Conservation (phyloP, 345 rosid species). For the Eucalyptus camaldulensis region DNA sequence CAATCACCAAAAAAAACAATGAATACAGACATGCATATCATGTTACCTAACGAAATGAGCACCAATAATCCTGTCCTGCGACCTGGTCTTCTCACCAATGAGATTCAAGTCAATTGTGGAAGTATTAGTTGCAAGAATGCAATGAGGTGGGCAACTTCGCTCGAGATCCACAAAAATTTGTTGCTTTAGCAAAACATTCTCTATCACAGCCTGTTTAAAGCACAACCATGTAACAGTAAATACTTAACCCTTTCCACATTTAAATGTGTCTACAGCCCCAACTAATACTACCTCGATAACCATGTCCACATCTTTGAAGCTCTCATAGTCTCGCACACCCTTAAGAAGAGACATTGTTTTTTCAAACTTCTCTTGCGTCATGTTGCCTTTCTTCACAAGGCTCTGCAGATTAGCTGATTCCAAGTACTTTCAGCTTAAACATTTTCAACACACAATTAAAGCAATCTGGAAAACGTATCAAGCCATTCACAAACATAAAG, state of each 20-base stretch:
- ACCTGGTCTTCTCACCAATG: constrained; percentile 71
- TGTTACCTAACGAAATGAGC: constrained; percentile 95
- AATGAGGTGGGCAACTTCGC: constrained; percentile 75
- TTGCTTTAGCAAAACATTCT: constrained; percentile 83
- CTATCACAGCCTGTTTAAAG: constrained; percentile 82
- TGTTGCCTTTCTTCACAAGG: constrained; percentile 75
- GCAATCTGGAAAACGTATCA: background rate
- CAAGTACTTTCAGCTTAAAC: background rate
- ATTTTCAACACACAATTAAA: background rate
- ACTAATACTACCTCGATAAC: constrained; percentile 70
- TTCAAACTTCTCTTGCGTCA: constrained; percentile 75
- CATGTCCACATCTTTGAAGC: constrained; percentile 85
- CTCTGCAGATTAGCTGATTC: constrained; percentile 77
- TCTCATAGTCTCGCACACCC: constrained; percentile 73
- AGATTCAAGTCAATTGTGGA: constrained; percentile 89
- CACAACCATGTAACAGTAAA: background rate
- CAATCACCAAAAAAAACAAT: background rate
- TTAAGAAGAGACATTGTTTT: constrained; percentile 64
- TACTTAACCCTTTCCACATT: background rate
- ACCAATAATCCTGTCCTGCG: constrained; percentile 76
- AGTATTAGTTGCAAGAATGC: constrained; percentile 89
- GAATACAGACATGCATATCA: background rate
- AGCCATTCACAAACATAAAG: background rate
- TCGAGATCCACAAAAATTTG: constrained; percentile 90
- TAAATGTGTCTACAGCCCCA: background rate